Conservation (phyloP, 2,329 filamentous ascomycete genomes). For the Hyphodiscus sp. region DNA sequence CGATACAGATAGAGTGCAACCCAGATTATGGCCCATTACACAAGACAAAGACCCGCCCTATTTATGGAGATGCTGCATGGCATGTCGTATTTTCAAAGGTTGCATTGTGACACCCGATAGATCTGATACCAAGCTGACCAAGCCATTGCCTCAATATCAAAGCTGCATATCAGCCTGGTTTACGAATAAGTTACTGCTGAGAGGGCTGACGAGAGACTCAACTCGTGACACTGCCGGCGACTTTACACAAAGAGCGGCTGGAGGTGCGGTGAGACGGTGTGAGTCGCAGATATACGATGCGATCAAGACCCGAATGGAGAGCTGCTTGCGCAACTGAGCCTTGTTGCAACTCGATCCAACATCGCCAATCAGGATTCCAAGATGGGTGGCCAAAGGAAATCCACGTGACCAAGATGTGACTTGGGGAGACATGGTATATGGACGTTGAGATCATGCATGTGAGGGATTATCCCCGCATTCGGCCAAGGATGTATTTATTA, state of each 20-base stretch:
- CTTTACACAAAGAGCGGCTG: conserved; percentile 8
- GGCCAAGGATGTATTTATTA: no score
- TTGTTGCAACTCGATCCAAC: not conserved
- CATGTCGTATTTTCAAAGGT: not conserved
- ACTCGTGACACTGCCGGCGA: conserved; percentile 9
- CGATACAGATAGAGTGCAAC: not conserved
- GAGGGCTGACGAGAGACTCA: not conserved
- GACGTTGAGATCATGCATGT: not conserved
- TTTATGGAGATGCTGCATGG: not conserved
- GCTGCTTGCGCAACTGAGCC: not conserved
- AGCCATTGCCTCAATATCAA: conserved; percentile 5
- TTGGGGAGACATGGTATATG: conserved; percentile 10
- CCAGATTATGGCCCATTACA: not conserved
- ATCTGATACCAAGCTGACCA: conserved; percentile 8
- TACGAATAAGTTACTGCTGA: conserved; percentile 5
- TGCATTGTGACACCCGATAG: conserved; percentile 7
- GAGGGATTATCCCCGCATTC: no score
- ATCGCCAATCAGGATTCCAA: not conserved
- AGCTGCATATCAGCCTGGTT: conserved; percentile 14
- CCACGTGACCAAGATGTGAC: conserved; percentile 9
- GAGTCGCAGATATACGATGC: not conserved
- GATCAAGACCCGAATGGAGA: not conserved
- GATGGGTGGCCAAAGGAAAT: conserved; percentile 6
- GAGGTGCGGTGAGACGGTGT: conserved; percentile 2
- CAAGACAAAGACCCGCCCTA: not conserved